Evolutionary conservation across 1,284 basidiomycete genomes (phyloP).

Genomic region (Trichosporon ovoides): DNA sequence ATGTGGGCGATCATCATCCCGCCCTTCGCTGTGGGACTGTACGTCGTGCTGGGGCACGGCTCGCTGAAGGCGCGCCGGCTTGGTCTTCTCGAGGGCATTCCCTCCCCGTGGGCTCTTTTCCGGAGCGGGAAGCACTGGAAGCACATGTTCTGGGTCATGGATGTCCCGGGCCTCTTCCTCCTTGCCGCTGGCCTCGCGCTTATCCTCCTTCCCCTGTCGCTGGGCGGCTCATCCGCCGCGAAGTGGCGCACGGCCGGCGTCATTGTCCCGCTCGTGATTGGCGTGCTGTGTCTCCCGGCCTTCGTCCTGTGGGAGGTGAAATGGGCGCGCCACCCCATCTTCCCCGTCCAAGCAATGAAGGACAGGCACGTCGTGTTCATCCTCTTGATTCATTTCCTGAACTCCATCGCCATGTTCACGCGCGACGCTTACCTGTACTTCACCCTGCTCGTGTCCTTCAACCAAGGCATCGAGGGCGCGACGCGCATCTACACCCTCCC

Average conservation of each 20-base stretch:
- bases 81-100: constrained; percentile 37
- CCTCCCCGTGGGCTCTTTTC: constrained; percentile 30
- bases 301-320: constrained; percentile 48
- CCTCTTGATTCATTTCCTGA: constrained; percentile 31
- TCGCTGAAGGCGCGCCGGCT: constrained; percentile 27
- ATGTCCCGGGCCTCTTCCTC: constrained; percentile 46
- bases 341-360: constrained; percentile 46
- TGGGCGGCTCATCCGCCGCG: constrained; percentile 38
- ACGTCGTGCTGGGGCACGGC: constrained; percentile 37
- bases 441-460: constrained; percentile 46
- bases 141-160: constrained; percentile 50
- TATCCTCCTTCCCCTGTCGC: constrained; percentile 48
- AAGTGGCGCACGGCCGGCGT: constrained; percentile 43
- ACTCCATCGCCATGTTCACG: constrained; percentile 42
- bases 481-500: constrained; percentile 48
- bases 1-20: constrained; percentile 52
- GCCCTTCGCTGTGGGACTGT: constrained; percentile 38
- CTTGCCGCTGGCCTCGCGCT: constrained; percentile 41
- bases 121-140: constrained; percentile 14
- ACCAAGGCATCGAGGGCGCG: constrained; percentile 41
- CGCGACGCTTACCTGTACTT: constrained; percentile 47
- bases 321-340: constrained; percentile 41
- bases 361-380: constrained; percentile 48
- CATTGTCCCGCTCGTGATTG: constrained; percentile 49
- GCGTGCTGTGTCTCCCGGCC: constrained; percentile 42